phyloP scores from a whole-genome alignment of 257 asterid genomes.

The Ocimum tenuiflorum region DNA sequence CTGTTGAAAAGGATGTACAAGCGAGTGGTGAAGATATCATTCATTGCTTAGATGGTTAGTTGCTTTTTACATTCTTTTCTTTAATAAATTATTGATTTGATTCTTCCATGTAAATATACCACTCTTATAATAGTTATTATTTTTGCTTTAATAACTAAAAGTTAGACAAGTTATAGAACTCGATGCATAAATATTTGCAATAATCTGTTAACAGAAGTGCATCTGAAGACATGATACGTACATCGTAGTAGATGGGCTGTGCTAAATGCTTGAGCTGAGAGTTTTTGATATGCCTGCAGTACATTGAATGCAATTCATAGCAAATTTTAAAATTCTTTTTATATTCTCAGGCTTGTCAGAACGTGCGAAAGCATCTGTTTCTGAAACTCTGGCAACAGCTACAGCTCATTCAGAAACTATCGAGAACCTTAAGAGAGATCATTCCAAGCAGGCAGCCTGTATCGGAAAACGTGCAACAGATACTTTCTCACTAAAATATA shows the following conservation, averaged over 20 bases:
- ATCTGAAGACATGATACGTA: too few relatives aligned
- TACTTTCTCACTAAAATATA: slow-evolving; percentile 51
- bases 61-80: slow-evolving; percentile 3
- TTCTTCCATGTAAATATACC: not conserved
- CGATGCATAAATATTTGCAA: too few relatives aligned
- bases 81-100: not conserved
- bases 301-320: not conserved
- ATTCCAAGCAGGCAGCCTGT: slow-evolving; percentile 40
- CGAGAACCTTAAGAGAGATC: slow-evolving; percentile 40
- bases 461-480: slow-evolving; percentile 43
- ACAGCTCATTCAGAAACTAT: slow-evolving; percentile 47
- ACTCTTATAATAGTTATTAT: not conserved
- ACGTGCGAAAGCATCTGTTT: slow-evolving; percentile 44
- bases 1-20: slow-evolving; percentile 47
- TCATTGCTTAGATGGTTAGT: slow-evolving; percentile 47
- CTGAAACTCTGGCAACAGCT: slow-evolving; percentile 38
- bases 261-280: not conserved
- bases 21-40: slow-evolving; percentile 37
- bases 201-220: too few relatives aligned
- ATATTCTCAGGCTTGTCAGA: slow-evolving; percentile 49
- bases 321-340: not conserved
- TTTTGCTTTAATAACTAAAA: not conserved
- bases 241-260: too few relatives aligned
- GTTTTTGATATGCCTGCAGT: not conserved
- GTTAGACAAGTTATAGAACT: not conserved